Conservation (phyloP, 2,329 filamentous ascomycete species). For the Ascochyta lentis region DNA sequence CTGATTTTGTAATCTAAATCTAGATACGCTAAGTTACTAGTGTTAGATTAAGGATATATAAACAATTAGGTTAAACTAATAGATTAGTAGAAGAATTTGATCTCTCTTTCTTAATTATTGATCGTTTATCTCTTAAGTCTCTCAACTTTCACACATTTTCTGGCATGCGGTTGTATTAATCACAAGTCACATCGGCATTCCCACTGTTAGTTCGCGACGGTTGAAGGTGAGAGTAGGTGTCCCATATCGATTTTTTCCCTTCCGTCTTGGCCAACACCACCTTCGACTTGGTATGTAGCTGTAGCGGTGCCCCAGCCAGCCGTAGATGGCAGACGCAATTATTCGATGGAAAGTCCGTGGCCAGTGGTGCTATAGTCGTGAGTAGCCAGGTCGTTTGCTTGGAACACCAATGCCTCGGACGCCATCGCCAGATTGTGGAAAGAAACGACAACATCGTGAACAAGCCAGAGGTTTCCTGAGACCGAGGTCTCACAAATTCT, state of each 20-base stretch:
- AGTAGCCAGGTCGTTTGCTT: neutral
- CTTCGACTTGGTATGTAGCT: constrained; percentile 54
- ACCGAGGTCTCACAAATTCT: neutral
- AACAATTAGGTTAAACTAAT: too few relatives aligned
- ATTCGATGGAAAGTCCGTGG: neutral
- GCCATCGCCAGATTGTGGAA: neutral
- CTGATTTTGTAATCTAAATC: too few relatives aligned
- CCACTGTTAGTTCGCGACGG: constrained; percentile 70
- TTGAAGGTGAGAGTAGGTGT: constrained; percentile 53
- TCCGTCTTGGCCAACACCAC: constrained; percentile 51
- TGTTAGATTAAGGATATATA: too few relatives aligned
- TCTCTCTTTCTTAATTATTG: too few relatives aligned
- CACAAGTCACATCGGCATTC: constrained; percentile 45
- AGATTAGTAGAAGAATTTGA: too few relatives aligned
- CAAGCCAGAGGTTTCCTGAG: neutral
- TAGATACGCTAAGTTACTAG: too few relatives aligned
- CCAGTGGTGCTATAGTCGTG: neutral
- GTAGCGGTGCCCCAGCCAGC: constrained; percentile 54
- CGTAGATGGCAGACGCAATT: constrained; percentile 38
- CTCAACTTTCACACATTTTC: constrained; percentile 49
- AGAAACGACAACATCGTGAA: neutral
- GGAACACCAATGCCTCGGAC: neutral
- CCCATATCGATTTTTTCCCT: constrained; percentile 53
- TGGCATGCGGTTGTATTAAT: constrained; percentile 51
- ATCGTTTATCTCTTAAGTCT: too few relatives aligned